phyloP scores from a whole-genome alignment of 2,329 filamentous ascomycete genomes.

The Ascochyta pisi region DNA sequence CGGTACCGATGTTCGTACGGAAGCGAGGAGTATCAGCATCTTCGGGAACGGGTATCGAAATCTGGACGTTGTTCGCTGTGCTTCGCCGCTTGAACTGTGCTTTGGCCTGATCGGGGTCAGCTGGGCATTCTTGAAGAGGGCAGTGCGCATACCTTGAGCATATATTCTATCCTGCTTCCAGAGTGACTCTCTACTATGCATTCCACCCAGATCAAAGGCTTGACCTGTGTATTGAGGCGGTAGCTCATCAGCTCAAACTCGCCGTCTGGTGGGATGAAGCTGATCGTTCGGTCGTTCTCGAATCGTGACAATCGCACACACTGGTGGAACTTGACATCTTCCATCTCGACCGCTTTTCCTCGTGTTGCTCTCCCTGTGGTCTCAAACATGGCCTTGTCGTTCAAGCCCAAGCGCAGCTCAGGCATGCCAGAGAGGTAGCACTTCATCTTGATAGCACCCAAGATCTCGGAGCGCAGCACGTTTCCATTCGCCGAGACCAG shows the following conservation, averaged over 20 bases:
- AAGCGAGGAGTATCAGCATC: constrained; percentile 96
- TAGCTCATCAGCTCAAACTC: constrained; percentile 99
- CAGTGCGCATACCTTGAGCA: constrained; percentile 75
- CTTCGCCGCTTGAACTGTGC: constrained; percentile 98
- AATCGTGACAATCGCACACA: constrained; percentile 95
- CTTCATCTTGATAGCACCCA: constrained; percentile 99
- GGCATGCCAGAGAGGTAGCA: constrained; percentile 99
- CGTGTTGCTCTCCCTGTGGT: constrained; percentile 91
- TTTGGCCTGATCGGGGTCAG: constrained; percentile 65
- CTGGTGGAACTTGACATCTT: constrained; percentile 99
- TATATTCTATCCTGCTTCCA: constrained; percentile 95
- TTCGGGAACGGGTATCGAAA: constrained; percentile 94
- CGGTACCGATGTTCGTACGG: constrained; percentile 94
- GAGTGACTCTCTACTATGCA: constrained; percentile 97
- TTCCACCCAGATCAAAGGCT: constrained; percentile 98
- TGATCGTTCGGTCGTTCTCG: constrained; percentile 98
- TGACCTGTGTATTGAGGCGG: constrained; percentile 96
- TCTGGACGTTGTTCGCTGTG: constrained; percentile 98
- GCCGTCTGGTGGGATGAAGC: constrained; percentile 96
- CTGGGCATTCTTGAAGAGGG: not conserved
- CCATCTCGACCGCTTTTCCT: constrained; percentile 99
- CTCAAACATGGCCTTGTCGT: constrained; percentile 99
- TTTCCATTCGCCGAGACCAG: constrained; percentile 94
- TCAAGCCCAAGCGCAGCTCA: constrained; percentile 88
- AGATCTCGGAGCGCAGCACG: constrained; percentile 92